A percentile compares a stretch with the other conserved stretches of the same genome.
phyloP scores from a whole-genome alignment of 1,284 basidiomycete species.

The Phenoliferia sp. region DNA sequence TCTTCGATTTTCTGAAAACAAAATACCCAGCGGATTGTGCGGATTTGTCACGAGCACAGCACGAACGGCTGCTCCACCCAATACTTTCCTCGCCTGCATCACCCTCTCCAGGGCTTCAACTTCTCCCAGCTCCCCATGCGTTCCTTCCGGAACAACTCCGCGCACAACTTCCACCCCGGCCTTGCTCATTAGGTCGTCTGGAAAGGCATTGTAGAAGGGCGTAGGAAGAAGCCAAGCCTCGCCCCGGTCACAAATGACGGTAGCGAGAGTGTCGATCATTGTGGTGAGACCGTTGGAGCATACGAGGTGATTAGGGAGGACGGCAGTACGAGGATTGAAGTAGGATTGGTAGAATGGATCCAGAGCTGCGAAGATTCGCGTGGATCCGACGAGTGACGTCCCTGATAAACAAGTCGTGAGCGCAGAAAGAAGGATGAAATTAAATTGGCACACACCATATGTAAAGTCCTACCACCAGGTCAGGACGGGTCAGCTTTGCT shows the following conservation, averaged over 20 bases:
- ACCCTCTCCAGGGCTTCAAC: conserved; percentile 12
- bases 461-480: neutral
- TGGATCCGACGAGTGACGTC: conserved; percentile 20
- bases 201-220: conserved; percentile 40
- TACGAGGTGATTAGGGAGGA: conserved; percentile 35
- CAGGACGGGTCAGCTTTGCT: neutral
- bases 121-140: conserved; percentile 21
- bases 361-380: conserved; percentile 26
- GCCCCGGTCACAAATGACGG: conserved; percentile 44
- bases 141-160: conserved; percentile 30
- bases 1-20: too few species aligned
- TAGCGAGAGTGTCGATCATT: conserved; percentile 45
- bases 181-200: conserved; percentile 26
- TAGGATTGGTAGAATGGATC: conserved; percentile 16
- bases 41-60: conserved; percentile 45
- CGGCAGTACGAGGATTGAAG: conserved; percentile 26
- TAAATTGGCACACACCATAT: neutral
- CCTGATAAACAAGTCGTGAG: conserved; percentile 8
- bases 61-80: conserved; percentile 9
- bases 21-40: conserved; percentile 45
- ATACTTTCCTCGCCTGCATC: conserved; percentile 15
- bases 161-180: conserved; percentile 39
- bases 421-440: neutral
- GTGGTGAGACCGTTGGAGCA: conserved; percentile 33
- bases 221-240: conserved; percentile 43